Evolutionary conservation across 2,329 filamentous ascomycete genomes (phyloP), one percentile per base, ranked within the genome.

Genomic region (Pestalotiopsis sp.): DNA sequence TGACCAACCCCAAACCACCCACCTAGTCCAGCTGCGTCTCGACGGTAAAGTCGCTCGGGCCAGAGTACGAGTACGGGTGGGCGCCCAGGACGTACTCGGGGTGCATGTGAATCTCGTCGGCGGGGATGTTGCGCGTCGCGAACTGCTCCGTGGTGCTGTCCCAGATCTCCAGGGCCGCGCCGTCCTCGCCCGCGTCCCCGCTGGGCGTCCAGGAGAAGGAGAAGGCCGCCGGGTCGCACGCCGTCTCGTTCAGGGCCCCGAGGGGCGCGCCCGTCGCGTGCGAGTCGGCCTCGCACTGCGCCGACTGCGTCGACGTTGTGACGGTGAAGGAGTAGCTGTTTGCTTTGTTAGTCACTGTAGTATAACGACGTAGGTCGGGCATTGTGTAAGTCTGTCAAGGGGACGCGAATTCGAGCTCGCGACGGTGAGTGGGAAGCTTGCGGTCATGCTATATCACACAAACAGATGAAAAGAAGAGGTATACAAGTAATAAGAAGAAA

Each of bases 181-280:
- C 58, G n/a, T 58, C 56, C 13, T n/a, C 22, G 22, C 22, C 56
- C 11, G 22, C 56, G 11, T 61, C 30, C 20, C 58, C 58, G 9
- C 24, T 39, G 30, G 58, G 58, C n/a, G 58, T 61, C 58, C 58
- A 61, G 30, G 58, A 61, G 58, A 61, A 61, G 35, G 58, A 24
- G 20, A 61, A 61, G 30, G 35, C n/a, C 17, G 38, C 58, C 38
- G 58, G 58, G 30, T 61, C 35, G 6, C 58, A 61, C 22, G 26
- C 35, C 58, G 58, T 61, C 35, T 61, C 30, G 58, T 26, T 26
- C 11, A 61, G 10, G 3, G 35, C 26, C 14, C 58, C 58, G 26
- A 61, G 58, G 7, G 58, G 58, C 14, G 58, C 35, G n/a, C 58
- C 58, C 4, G 26, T 39, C 17, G 38, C 14, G n/a, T 61, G 4